phyloP scores from a whole-genome alignment of 1,139 yeast genomes.

The Hyphopichia pseudoburtonii region DNA sequence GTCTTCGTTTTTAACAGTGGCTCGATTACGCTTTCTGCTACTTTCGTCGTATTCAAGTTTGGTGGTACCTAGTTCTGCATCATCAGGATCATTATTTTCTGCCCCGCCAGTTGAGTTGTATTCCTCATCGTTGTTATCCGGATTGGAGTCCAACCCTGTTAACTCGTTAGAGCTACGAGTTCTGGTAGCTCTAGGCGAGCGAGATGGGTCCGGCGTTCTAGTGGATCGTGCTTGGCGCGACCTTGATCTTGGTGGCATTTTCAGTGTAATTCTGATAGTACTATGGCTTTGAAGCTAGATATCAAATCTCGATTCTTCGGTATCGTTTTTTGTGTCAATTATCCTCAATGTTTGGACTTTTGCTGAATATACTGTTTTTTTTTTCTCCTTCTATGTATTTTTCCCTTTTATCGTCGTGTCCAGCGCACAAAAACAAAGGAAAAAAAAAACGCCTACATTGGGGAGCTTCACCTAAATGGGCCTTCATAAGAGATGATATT shows the following conservation, averaged over 20 bases:
- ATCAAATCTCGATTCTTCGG: background rate
- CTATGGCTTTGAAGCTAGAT: no score
- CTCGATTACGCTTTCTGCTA: background rate
- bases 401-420: no score
- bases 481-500: no score
- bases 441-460: no score
- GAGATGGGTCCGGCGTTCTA: conserved; percentile 9
- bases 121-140: conserved; percentile 25
- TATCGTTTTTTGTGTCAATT: background rate
- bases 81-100: conserved; percentile 14
- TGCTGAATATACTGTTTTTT: no score
- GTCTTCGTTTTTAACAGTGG: no score
- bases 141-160: conserved; percentile 29
- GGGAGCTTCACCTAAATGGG: no score
- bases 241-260: conserved; percentile 7
- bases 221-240: conserved; percentile 8
- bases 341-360: no score
- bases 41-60: conserved; percentile 6
- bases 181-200: conserved; percentile 20
- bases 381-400: background rate
- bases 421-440: no score
- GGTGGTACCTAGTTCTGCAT: no score
- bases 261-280: background rate
- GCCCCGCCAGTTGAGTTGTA: no score
- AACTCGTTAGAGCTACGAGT: conserved; percentile 20